Percentiles rank a stretch among this genome's conserved stretches.
Evolutionary conservation across 2,329 filamentous ascomycete species (phyloP).

Genomic region (Diaporthe nobilis): DNA sequence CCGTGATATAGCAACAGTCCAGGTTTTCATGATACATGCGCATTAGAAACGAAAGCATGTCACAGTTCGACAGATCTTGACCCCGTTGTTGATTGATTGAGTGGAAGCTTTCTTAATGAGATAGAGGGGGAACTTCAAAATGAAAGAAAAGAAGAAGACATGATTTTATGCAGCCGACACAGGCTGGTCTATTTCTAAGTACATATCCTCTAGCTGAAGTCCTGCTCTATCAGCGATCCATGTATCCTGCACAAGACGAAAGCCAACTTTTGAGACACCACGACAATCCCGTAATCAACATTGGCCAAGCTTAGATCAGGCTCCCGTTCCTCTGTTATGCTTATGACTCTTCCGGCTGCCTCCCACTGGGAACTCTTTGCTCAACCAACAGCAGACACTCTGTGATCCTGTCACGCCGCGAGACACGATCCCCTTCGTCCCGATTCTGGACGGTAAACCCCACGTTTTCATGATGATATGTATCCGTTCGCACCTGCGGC

Average conservation of each 20-base stretch:
- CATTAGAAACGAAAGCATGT: not conserved
- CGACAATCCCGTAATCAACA: not conserved
- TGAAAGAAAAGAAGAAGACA: no score
- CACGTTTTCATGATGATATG: not conserved
- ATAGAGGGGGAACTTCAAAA: no score
- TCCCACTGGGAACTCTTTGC: not conserved
- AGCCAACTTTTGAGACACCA: not conserved
- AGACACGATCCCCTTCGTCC: not conserved
- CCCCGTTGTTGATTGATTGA: no score
- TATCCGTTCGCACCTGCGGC: not conserved
- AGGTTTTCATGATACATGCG: not conserved
- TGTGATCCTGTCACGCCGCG: not conserved
- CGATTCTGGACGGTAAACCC: not conserved
- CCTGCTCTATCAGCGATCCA: not conserved
- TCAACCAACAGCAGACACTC: not conserved
- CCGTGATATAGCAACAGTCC: not conserved
- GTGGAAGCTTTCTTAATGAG: no score
- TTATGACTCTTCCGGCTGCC: not conserved
- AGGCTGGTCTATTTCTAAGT: not conserved
- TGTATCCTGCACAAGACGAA: not conserved
- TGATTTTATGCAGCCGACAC: not conserved
- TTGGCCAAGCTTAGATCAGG: not conserved
- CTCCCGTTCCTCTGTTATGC: no score
- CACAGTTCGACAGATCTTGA: not conserved
- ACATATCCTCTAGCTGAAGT: no score